phyloP scores from a whole-genome alignment of 106 monocot genomes.

The Dendrobium catenatum region DNA sequence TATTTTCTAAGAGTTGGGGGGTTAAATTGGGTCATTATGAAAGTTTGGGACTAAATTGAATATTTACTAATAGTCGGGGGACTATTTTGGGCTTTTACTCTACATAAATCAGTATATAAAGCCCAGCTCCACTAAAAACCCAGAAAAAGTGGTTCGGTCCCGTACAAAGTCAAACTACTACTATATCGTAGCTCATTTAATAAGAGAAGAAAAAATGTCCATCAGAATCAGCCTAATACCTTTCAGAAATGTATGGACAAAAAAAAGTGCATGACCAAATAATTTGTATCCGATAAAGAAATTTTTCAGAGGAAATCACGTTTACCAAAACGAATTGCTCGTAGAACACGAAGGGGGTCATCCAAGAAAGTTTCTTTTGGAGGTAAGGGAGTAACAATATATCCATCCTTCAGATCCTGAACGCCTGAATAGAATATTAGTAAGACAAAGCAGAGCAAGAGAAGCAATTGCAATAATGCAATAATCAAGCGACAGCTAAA shows the following conservation, averaged over 20 bases:
- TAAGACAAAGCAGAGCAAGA: background rate
- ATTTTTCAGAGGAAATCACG: background rate
- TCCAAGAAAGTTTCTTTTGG: slow-evolving; percentile 87
- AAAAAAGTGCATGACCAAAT: background rate
- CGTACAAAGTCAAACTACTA: background rate
- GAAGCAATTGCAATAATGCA: background rate
- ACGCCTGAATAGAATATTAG: slow-evolving; percentile 45
- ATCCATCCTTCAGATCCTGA: slow-evolving; percentile 68
- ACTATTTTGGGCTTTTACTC: too few relatives aligned
- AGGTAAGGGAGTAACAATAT: slow-evolving; percentile 85
- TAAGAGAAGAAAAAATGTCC: background rate
- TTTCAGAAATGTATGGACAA: background rate
- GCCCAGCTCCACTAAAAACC: background rate
- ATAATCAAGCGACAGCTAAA: background rate
- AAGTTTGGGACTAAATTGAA: too few relatives aligned
- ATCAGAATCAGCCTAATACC: background rate
- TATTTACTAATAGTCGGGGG: too few relatives aligned
- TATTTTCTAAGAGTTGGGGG: too few relatives aligned
- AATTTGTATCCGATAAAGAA: background rate
- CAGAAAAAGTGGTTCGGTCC: background rate
- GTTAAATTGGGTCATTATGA: too few relatives aligned
- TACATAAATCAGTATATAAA: background rate
- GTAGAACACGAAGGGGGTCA: slow-evolving; percentile 95
- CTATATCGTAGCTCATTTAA: background rate
- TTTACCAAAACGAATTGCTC: slow-evolving; percentile 97